Conservation (phyloP, 1,284 basidiomycete species). For the Sporisorium exsertum region DNA sequence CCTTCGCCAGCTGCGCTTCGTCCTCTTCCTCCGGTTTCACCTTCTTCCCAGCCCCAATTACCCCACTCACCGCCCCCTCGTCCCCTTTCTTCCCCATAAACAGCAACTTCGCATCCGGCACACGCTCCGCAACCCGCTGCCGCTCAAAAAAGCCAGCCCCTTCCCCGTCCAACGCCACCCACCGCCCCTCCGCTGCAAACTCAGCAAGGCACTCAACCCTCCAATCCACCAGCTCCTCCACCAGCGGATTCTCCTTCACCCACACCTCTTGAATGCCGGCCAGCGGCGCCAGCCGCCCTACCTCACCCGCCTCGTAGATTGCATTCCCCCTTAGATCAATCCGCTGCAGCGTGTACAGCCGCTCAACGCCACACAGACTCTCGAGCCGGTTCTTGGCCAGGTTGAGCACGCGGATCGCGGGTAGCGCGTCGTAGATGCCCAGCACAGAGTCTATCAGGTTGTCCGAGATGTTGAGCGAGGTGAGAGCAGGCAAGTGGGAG, state of each 20-base stretch:
- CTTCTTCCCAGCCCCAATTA: neutral
- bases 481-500: constrained; percentile 79
- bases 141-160: constrained; percentile 82
- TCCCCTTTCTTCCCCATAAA: neutral
- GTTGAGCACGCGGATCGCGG: constrained; percentile 57
- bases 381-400: constrained; percentile 81
- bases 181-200: constrained; percentile 83
- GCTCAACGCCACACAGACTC: constrained; percentile 91
- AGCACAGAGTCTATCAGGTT: constrained; percentile 97
- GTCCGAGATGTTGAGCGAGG: constrained; percentile 87
- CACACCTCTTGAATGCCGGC: constrained; percentile 74
- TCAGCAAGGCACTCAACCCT: constrained; percentile 82
- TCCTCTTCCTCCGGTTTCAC: constrained; percentile 13
- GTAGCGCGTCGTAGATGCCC: constrained; percentile 72
- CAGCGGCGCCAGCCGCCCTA: constrained; percentile 83
- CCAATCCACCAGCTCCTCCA: constrained; percentile 72
- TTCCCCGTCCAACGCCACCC: constrained; percentile 76
- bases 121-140: constrained; percentile 71
- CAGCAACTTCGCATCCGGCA: constrained; percentile 18
- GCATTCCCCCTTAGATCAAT: constrained; percentile 87
- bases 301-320: constrained; percentile 84
- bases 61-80: neutral
- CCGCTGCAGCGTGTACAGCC: constrained; percentile 82
- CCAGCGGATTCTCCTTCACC: constrained; percentile 60
- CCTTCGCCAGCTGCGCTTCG: constrained; percentile 32